A percentile compares a stretch with the other conserved stretches of the same genome.
phyloP scores from a whole-genome alignment of 2,329 filamentous ascomycete genomes.

The Colletotrichum eleusines region DNA sequence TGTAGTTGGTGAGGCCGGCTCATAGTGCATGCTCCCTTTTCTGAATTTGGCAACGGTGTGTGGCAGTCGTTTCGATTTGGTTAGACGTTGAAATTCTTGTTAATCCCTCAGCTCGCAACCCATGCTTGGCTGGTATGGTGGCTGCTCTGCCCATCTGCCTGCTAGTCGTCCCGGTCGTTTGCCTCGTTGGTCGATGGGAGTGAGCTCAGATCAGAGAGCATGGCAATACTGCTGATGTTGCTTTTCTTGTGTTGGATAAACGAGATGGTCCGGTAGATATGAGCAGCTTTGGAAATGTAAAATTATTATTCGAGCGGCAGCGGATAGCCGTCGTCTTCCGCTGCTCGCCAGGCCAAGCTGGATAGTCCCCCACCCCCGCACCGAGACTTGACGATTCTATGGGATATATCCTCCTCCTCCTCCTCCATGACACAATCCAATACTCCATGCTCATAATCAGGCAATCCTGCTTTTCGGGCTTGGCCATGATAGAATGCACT shows the following conservation, averaged over 20 bases:
- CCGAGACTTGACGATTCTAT: conserved; percentile 7
- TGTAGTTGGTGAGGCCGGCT: background rate
- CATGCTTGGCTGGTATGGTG: background rate
- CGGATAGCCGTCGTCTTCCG: background rate
- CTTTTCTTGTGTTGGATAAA: background rate
- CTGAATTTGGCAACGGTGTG: background rate
- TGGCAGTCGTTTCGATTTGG: background rate
- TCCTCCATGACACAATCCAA: conserved; percentile 8
- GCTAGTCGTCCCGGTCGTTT: too few relatives aligned
- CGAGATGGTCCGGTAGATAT: too few relatives aligned
- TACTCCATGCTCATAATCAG: conserved; percentile 12
- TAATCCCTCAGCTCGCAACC: background rate
- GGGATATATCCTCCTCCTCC: conserved; percentile 41
- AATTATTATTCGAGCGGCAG: conserved; percentile 18
- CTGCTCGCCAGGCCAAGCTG: background rate
- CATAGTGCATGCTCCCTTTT: background rate
- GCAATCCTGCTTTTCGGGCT: background rate
- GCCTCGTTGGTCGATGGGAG: too few relatives aligned
- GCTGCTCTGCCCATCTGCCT: too few relatives aligned
- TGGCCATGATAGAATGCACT: background rate
- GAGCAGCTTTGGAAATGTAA: background rate
- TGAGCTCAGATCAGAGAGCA: too few relatives aligned
- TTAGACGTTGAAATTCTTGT: background rate
- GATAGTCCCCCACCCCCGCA: background rate
- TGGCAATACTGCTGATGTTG: too few relatives aligned